phyloP scores from a whole-genome alignment of 73 alveolate species.

The Tetrahymena malaccensis region DNA sequence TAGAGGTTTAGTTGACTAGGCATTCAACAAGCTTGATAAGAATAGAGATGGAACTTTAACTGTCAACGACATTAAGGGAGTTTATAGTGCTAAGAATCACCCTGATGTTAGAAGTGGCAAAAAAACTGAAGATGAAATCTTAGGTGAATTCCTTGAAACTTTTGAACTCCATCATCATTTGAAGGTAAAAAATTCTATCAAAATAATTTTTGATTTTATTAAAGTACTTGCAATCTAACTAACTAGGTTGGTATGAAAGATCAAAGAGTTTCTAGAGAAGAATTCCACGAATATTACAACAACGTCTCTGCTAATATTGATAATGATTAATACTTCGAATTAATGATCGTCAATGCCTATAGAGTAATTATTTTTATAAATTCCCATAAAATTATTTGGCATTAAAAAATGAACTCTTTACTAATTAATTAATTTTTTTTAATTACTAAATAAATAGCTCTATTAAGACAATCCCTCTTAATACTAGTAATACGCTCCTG shows the following conservation, averaged over 20 bases:
- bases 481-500: background rate
- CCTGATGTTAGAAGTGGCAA: constrained; percentile 49
- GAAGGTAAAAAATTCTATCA: background rate
- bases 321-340: constrained; percentile 45
- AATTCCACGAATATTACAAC: constrained; percentile 55
- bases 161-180: constrained; percentile 46
- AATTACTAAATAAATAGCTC: background rate
- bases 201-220: no score
- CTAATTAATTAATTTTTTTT: no score
- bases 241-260: constrained; percentile 11
- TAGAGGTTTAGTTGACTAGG: constrained; percentile 22
- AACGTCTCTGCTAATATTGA: constrained; percentile 36
- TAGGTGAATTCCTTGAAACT: constrained; percentile 51
- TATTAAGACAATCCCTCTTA: constrained; percentile 8
- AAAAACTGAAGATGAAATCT: constrained; percentile 56
- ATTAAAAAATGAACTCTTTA: no score
- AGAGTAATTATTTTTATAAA: constrained; percentile 25
- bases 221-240: no score
- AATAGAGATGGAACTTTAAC: constrained; percentile 56
- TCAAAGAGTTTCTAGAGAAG: constrained; percentile 43
- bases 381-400: no score
- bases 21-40: constrained; percentile 50
- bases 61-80: constrained; percentile 21
- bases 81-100: constrained; percentile 52
- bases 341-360: constrained; percentile 46